Evolutionary conservation across 805 yeast genomes (phyloP).

Genomic region (Candida rishiriensis): DNA sequence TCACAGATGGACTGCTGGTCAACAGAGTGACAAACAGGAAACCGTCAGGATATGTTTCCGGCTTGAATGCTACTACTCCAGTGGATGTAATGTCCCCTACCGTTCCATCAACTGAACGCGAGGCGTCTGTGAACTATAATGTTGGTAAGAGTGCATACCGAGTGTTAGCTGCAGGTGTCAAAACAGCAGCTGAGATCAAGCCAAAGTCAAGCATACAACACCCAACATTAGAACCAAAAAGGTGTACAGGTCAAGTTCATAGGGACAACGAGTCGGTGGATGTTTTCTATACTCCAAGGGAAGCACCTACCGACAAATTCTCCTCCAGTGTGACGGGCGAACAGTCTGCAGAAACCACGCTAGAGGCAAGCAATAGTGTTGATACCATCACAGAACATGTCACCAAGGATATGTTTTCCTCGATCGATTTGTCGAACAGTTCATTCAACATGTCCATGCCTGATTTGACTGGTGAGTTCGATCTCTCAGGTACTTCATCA

Average conservation of each 20-base stretch:
- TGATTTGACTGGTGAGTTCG: slow-evolving; percentile 8
- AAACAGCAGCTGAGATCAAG: too few relatives aligned
- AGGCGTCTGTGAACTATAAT: neutral
- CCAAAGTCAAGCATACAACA: too few relatives aligned
- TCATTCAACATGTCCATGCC: slow-evolving; percentile 14
- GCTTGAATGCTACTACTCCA: too few relatives aligned
- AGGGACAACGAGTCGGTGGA: neutral
- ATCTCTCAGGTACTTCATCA: slow-evolving; percentile 1
- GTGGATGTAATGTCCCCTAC: neutral
- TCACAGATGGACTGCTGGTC: neutral
- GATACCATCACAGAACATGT: neutral
- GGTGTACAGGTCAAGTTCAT: neutral
- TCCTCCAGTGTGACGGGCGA: neutral
- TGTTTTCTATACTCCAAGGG: slow-evolving; percentile 8
- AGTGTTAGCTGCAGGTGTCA: neutral
- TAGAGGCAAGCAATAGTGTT: too few relatives aligned
- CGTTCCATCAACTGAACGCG: neutral
- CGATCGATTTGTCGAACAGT: slow-evolving; percentile 12
- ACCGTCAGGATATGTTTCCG: neutral
- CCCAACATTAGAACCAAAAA: too few relatives aligned
- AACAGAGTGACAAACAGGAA: neutral
- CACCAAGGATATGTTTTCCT: slow-evolving; percentile 14
- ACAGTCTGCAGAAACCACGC: too few relatives aligned
- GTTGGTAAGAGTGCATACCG: neutral
- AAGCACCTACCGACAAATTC: slow-evolving; percentile 1